Conservation (phyloP, 1,284 basidiomycete genomes). For the Tilletia setariae region DNA sequence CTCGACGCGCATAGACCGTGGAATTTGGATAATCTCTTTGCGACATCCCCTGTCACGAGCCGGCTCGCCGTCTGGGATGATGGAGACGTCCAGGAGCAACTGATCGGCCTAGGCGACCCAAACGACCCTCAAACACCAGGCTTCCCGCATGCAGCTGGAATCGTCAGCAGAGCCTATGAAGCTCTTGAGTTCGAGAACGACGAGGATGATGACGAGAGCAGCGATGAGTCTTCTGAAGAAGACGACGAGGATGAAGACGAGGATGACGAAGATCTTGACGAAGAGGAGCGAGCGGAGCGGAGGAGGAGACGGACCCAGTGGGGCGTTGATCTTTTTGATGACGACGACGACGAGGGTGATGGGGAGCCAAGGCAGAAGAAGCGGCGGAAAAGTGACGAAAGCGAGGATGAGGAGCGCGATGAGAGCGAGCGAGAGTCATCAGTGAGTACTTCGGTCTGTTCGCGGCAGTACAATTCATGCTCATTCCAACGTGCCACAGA, state of each 20-base stretch:
- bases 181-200: slow-evolving; percentile 42
- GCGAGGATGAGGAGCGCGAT: slow-evolving; percentile 32
- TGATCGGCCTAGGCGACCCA: slow-evolving; percentile 19
- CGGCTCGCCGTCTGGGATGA: slow-evolving; percentile 51
- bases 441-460: too few species aligned
- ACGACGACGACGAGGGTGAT: slow-evolving; percentile 27
- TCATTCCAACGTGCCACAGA: neutral
- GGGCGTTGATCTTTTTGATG: slow-evolving; percentile 31
- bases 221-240: slow-evolving; percentile 58
- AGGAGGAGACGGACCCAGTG: slow-evolving; percentile 58
- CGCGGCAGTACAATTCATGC: neutral
- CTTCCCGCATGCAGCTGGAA: slow-evolving; percentile 6
- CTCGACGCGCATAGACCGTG: slow-evolving; percentile 91
- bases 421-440: slow-evolving; percentile 19
- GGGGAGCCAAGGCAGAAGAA: slow-evolving; percentile 52
- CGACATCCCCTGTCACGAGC: slow-evolving; percentile 57
- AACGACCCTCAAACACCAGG: neutral
- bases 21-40: slow-evolving; percentile 84
- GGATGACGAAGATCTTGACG: slow-evolving; percentile 51
- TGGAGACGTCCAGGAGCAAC: slow-evolving; percentile 38
- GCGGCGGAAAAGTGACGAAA: slow-evolving; percentile 58
- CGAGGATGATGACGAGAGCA: slow-evolving; percentile 60
- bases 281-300: slow-evolving; percentile 57
- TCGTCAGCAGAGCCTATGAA: slow-evolving; percentile 44
- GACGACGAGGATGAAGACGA: slow-evolving; percentile 36